Percentiles rank a stretch among this genome's conserved stretches.
Conservation (phyloP, 2,329 filamentous ascomycete species). For the Zarea fungicola region DNA sequence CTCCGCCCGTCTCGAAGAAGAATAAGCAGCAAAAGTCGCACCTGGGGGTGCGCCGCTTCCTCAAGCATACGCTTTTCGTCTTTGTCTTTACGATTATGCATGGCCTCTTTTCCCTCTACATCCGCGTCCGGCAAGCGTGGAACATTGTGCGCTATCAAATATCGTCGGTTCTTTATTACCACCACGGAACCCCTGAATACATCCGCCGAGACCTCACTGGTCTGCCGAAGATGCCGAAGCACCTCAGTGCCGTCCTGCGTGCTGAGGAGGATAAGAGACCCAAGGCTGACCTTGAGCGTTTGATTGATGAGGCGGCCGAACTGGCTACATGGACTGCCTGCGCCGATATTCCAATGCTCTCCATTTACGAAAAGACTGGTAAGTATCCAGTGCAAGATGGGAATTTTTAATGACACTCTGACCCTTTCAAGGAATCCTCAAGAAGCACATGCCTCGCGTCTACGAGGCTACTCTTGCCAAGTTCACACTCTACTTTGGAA, state of each 20-base stretch:
- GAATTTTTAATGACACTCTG: conserved; percentile 12
- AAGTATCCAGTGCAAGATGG: conserved; percentile 22
- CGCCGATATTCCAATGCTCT: conserved; percentile 80
- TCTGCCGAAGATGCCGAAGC: conserved; percentile 70
- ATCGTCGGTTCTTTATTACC: conserved; percentile 82
- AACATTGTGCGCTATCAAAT: conserved; percentile 72
- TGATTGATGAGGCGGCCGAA: conserved; percentile 89
- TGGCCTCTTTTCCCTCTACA: conserved; percentile 80
- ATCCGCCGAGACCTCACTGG: conserved; percentile 81
- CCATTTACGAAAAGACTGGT: conserved; percentile 91
- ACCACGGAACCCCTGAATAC: conserved; percentile 90
- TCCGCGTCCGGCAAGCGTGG: conserved; percentile 74
- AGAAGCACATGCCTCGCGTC: conserved; percentile 80
- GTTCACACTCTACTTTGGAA: conserved; percentile 81
- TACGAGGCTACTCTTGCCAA: conserved; percentile 76
- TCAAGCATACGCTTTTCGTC: conserved; percentile 58
- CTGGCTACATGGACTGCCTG: conserved; percentile 90
- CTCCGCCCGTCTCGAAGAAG: conserved; percentile 25
- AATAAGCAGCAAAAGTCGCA: conserved; percentile 31
- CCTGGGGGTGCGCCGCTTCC: conserved; percentile 56
- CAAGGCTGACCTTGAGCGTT: conserved; percentile 69
- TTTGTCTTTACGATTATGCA: conserved; percentile 68
- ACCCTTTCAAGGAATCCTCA: conserved; percentile 66
- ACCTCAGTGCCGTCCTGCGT: conserved; percentile 81
- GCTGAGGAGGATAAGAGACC: conserved; percentile 64